A percentile compares a stretch with the other conserved stretches of the same genome.
Evolutionary conservation across 352 stramenopile genomes (phyloP).

Genomic region (Globisporangium splendens): DNA sequence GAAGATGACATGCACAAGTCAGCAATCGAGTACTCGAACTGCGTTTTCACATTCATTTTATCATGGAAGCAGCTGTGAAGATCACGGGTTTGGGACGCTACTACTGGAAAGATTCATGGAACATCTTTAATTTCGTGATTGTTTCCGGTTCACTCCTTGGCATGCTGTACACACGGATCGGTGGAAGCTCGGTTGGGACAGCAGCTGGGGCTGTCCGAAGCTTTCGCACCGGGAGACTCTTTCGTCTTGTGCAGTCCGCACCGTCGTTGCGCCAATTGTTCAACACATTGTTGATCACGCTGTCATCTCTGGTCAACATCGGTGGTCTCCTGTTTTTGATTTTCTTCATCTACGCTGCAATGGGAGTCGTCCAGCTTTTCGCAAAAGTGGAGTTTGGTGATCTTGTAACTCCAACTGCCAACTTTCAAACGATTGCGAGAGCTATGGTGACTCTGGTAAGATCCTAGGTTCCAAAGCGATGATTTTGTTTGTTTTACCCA

Average conservation of each 20-base stretch:
- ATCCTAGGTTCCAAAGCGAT: no score
- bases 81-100: slow-evolving; percentile 66
- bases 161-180: slow-evolving; percentile 45
- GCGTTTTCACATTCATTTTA: slow-evolving; percentile 77
- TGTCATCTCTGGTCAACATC: slow-evolving; percentile 88
- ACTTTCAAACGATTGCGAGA: slow-evolving; percentile 85
- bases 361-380: slow-evolving; percentile 90
- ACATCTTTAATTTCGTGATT: slow-evolving; percentile 80
- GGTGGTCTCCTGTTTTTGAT: slow-evolving; percentile 83
- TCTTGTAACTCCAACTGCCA: slow-evolving; percentile 65
- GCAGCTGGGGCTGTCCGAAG: slow-evolving; percentile 69
- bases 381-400: slow-evolving; percentile 73
- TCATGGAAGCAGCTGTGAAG: slow-evolving; percentile 80
- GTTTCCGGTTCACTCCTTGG: slow-evolving; percentile 44
- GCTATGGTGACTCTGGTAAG: slow-evolving; percentile 64
- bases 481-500: background rate
- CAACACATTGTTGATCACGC: slow-evolving; percentile 82
- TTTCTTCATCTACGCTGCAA: slow-evolving; percentile 91
- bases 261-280: slow-evolving; percentile 82
- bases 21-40: slow-evolving; percentile 72
- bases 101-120: slow-evolving; percentile 84
- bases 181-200: slow-evolving; percentile 37
- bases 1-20: slow-evolving; percentile 62
- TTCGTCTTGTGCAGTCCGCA: slow-evolving; percentile 70
- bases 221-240: slow-evolving; percentile 77